Percentiles rank a stretch among this genome's conserved stretches.
These are phyloP conservation scores for Pelargonium hybrid DNA, from an alignment of 441 rosid species.

Conservation along the genomic window DNA sequence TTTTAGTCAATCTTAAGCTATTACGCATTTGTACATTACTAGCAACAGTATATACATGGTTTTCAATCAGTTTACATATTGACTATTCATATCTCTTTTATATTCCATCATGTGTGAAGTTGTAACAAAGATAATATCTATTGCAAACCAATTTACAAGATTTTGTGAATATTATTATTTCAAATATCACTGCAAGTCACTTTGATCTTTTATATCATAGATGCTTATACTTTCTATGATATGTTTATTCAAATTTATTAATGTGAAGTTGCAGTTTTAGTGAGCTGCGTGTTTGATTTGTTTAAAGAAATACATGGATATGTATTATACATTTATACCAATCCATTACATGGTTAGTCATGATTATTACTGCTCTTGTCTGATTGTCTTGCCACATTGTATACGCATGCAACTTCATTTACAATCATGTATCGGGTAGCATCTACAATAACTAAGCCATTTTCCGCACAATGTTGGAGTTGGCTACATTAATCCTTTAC, in stretches of 20 bases:
- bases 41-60: neutral
- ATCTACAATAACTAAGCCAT: too few species aligned
- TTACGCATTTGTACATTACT: neutral
- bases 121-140: neutral
- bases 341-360: neutral
- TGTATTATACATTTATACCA: neutral
- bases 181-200: neutral
- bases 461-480: too few species aligned
- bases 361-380: neutral
- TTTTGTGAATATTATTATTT: neutral
- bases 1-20: neutral
- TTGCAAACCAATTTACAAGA: neutral
- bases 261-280: neutral
- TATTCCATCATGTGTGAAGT: neutral
- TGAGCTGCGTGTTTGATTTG: neutral
- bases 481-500: too few species aligned
- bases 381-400: slow-evolving; percentile 12
- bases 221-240: neutral
- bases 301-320: neutral
- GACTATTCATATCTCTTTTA: neutral
- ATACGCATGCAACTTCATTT: neutral
- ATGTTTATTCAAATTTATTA: neutral
- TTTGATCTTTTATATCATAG: neutral
- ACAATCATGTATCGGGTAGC: neutral
- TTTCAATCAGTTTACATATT: neutral